A percentile compares a stretch with the other conserved stretches of the same genome.
Conservation (phyloP, 2,329 filamentous ascomycete species). For the Scortechinia acanthostroma region DNA sequence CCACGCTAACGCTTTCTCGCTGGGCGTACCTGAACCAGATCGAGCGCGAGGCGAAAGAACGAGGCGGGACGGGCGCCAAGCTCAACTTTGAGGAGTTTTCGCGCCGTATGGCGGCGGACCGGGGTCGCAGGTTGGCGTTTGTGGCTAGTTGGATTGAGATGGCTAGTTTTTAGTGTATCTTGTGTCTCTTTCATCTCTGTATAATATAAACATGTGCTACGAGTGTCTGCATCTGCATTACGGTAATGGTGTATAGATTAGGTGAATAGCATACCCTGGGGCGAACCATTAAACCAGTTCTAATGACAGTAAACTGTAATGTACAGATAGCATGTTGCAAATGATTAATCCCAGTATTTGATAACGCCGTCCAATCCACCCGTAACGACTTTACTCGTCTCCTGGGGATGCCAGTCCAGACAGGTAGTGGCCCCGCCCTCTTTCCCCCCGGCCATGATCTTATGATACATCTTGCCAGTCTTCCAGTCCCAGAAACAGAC, state of each 20-base stretch:
- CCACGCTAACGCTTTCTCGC: background rate
- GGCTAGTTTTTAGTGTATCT: constrained; percentile 2
- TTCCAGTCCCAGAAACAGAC: constrained; percentile 99
- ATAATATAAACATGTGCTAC: no score
- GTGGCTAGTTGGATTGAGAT: constrained; percentile 2
- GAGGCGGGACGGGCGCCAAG: background rate
- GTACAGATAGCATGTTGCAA: no score
- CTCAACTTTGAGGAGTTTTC: background rate
- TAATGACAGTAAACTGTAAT: no score
- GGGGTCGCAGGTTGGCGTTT: background rate
- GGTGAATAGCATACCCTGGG: no score
- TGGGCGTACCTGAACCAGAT: background rate
- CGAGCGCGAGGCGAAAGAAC: background rate
- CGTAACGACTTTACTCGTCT: constrained; percentile 87
- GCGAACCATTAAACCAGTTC: no score
- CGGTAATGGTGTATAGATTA: no score
- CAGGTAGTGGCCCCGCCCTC: constrained; percentile 61
- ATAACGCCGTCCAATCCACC: constrained; percentile 84
- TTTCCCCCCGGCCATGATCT: constrained; percentile 71
- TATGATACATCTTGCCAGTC: constrained; percentile 98
- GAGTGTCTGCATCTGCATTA: no score
- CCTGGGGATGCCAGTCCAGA: constrained; percentile 93
- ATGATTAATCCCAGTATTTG: constrained; percentile 80
- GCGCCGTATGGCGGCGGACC: background rate
- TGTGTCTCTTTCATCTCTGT: no score